These are phyloP conservation scores for Pythium phragmiticola DNA, from an alignment of 352 stramenopile genomes.

Conservation along the genomic window DNA sequence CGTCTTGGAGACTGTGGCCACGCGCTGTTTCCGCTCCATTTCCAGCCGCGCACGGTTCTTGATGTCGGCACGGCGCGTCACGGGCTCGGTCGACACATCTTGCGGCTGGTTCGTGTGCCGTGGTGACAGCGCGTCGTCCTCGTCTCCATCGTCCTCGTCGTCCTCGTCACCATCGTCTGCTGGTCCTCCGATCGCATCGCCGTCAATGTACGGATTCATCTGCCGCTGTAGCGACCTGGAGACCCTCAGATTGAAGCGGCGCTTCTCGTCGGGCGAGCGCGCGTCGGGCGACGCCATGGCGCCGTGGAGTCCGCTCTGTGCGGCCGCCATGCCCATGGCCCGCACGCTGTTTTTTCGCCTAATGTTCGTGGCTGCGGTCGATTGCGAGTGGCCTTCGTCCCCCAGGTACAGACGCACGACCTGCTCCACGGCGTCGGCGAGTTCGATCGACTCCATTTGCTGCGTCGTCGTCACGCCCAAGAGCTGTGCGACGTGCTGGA, in stretches of 20 bases:
- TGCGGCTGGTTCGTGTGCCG: slow-evolving; percentile 18
- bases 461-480: slow-evolving; percentile 45
- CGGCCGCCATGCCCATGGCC: slow-evolving; percentile 33
- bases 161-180: slow-evolving; percentile 33
- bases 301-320: slow-evolving; percentile 31
- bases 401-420: slow-evolving; percentile 70
- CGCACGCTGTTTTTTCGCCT: slow-evolving; percentile 78
- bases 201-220: slow-evolving; percentile 68
- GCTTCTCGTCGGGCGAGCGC: slow-evolving; percentile 57
- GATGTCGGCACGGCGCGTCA: slow-evolving; percentile 61
- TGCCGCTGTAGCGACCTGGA: slow-evolving; percentile 39
- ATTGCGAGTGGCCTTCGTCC: slow-evolving; percentile 70
- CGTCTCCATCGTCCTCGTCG: slow-evolving; percentile 28
- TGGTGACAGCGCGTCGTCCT: slow-evolving; percentile 19
- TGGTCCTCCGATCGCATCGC: slow-evolving; percentile 26
- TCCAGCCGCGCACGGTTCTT: slow-evolving; percentile 62
- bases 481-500: slow-evolving; percentile 78
- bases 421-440: slow-evolving; percentile 74
- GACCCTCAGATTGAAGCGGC: slow-evolving; percentile 79
- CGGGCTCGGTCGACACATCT: slow-evolving; percentile 15
- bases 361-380: slow-evolving; percentile 41
- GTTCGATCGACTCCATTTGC: slow-evolving; percentile 56
- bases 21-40: slow-evolving; percentile 53
- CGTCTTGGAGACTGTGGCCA: slow-evolving; percentile 8
- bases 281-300: slow-evolving; percentile 35